A percentile compares a stretch with the other conserved stretches of the same genome.
Evolutionary conservation across 768 basidiomycete genomes (phyloP).

Genomic region (Pholiota microspora): DNA sequence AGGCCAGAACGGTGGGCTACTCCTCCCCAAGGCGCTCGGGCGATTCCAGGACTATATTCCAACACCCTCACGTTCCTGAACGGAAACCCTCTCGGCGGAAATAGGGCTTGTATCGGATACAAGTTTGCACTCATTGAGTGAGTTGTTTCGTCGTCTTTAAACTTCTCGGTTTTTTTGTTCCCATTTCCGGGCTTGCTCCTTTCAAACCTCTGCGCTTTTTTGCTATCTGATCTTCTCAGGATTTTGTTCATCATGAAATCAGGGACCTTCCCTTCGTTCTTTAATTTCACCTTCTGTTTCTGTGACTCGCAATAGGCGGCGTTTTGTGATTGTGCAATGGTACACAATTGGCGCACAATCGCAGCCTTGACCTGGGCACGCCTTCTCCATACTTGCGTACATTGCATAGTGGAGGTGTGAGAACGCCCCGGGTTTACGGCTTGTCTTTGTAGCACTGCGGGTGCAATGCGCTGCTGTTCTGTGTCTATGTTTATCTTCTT

Average conservation of each 20-base stretch:
- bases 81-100: conserved; percentile 47
- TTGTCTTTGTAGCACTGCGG: conserved; percentile 3
- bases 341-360: background rate
- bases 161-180: conserved; percentile 2
- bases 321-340: background rate
- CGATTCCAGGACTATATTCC: conserved; percentile 43
- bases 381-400: conserved; percentile 9
- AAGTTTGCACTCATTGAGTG: conserved; percentile 61
- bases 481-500: conserved; percentile 4
- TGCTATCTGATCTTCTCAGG: conserved; percentile 4
- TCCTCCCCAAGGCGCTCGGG: conserved; percentile 34
- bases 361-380: conserved; percentile 1
- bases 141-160: conserved; percentile 29
- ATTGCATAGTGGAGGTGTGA: conserved; percentile 11
- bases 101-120: conserved; percentile 61
- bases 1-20: conserved; percentile 66
- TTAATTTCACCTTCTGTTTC: background rate
- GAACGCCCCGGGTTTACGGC: conserved; percentile 9
- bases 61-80: conserved; percentile 57
- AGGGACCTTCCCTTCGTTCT: background rate
- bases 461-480: conserved; percentile 2
- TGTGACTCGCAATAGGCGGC: background rate
- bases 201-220: conserved; percentile 1
- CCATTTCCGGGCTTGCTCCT: conserved; percentile 3
- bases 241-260: background rate